Evolutionary conservation across 805 yeast genomes (phyloP).

Genomic region (Phaffomyces thermotolerans): DNA sequence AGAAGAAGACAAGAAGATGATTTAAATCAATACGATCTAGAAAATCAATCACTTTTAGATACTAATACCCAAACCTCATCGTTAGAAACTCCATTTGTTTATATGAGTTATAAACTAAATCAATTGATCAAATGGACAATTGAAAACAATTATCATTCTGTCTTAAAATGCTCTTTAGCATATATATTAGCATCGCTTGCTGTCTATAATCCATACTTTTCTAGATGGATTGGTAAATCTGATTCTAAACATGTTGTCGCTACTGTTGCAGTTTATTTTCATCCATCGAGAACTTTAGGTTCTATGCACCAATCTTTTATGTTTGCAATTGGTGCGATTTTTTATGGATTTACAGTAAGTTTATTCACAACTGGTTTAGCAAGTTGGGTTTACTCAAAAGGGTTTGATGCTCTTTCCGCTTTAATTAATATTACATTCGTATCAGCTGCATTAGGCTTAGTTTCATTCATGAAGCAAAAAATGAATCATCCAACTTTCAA

Average conservation of each 20-base stretch:
- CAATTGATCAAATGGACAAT: constrained; percentile 3
- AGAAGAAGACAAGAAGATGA: constrained; percentile 19
- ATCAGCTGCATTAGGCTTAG: constrained; percentile 51
- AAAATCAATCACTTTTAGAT: constrained; percentile 5
- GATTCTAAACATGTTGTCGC: constrained; percentile 79
- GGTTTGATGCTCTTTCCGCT: constrained; percentile 42
- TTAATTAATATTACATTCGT: constrained; percentile 46
- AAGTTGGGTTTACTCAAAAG: constrained; percentile 35
- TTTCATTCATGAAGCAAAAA: constrained; percentile 64
- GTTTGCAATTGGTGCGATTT: constrained; percentile 49
- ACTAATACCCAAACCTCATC: neutral
- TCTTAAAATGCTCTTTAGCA: constrained; percentile 65
- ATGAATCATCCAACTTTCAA: constrained; percentile 64
- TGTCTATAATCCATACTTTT: constrained; percentile 50
- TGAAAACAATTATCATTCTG: constrained; percentile 20
- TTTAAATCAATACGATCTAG: constrained; percentile 5
- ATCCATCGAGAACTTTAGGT: constrained; percentile 73
- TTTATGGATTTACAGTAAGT: constrained; percentile 47
- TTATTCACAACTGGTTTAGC: constrained; percentile 46
- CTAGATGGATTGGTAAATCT: constrained; percentile 48
- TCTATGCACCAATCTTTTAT: constrained; percentile 69
- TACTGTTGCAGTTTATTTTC: constrained; percentile 79
- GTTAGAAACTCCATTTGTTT: neutral
- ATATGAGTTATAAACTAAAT: neutral
- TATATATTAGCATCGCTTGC: constrained; percentile 68